Evolutionary conservation across 257 asterid genomes (phyloP), one percentile per base, ranked within the genome.

Genomic region (Ilex aquifolium): DNA sequence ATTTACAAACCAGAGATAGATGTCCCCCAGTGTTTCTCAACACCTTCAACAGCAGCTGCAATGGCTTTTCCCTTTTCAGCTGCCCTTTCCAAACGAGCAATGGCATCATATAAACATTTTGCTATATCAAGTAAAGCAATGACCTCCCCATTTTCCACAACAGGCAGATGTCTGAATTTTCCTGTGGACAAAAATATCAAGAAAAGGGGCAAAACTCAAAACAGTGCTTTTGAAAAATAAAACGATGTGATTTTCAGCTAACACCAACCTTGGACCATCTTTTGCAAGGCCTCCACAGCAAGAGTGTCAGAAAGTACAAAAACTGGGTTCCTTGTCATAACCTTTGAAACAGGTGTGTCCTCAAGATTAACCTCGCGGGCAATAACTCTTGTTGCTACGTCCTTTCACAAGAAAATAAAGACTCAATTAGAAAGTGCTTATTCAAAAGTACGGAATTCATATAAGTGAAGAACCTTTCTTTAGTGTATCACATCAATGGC

Each of bases 41-140:
- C 99, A 55, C 99, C 97, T 83, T 93, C 95, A 64, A 93, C 99
- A 30, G 96, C 95, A 72, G 97, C 95, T 29, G 97, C 96, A 59
- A 90, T 90, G 65, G 99, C 97, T 77, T 93, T 93, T 66, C 99
- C 99, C 83, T 93, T 93, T 82, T 93, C 99, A 57, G 97, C 88
- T 31, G 95, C 96, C 76, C 96, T 85, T 79, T 93, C 99, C 91
- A 93, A 72, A 67, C 99, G 95, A 67, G 99, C 91, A 21, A 93
- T 90, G 56, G 97, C 99, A 78, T 93, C 99, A 42, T 93, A 90
- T 69, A 93, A 76, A 72, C 99, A 93, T 72, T 90, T 93, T 51
- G 97, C 91, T 65, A 93, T 93, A 79, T 93, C 99, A 46, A 93
- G 96, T 53, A 93, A 65, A 56, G 99, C 96, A 78, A 93, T 80